These are phyloP conservation scores for Inonotus obliquus DNA, from an alignment of 1,284 basidiomycete genomes.

Conservation along the genomic window DNA sequence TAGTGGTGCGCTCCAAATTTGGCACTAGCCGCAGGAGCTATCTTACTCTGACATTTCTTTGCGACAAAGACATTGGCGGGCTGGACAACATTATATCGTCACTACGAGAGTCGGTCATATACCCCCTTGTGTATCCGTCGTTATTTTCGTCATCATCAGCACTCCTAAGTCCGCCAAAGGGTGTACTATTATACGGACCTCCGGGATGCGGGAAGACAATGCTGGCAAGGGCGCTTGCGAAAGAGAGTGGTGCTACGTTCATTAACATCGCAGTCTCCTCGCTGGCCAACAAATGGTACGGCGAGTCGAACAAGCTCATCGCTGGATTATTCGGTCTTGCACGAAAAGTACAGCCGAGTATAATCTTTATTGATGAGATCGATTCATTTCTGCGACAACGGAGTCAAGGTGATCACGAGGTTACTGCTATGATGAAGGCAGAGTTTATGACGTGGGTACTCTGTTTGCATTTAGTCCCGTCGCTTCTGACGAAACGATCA, in stretches of 20 bases:
- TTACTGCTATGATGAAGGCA: slow-evolving; percentile 99
- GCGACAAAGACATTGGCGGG: slow-evolving; percentile 80
- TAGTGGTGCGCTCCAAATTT: slow-evolving; percentile 44
- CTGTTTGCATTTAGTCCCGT: not conserved
- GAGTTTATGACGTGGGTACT: slow-evolving; percentile 94
- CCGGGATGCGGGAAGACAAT: slow-evolving; percentile 95
- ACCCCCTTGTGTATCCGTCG: slow-evolving; percentile 89
- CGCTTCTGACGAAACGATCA: slow-evolving; percentile 28
- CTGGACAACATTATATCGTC: slow-evolving; percentile 90
- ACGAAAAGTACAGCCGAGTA: slow-evolving; percentile 68
- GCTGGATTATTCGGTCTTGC: slow-evolving; percentile 80
- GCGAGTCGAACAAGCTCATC: slow-evolving; percentile 97
- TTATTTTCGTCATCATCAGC: slow-evolving; percentile 77
- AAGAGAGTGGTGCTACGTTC: slow-evolving; percentile 96
- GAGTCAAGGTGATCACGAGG: slow-evolving; percentile 89
- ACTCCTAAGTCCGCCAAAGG: slow-evolving; percentile 70
- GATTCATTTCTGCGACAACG: slow-evolving; percentile 90
- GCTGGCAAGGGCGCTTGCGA: slow-evolving; percentile 92
- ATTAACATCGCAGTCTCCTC: slow-evolving; percentile 84
- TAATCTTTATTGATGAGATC: slow-evolving; percentile 83
- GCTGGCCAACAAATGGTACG: slow-evolving; percentile 93
- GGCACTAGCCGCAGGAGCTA: not conserved
- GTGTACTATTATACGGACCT: slow-evolving; percentile 85
- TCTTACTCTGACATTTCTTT: not conserved
- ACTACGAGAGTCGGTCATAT: slow-evolving; percentile 94